phyloP scores from a whole-genome alignment of 345 rosid species.

The Geranium rotundifolium region DNA sequence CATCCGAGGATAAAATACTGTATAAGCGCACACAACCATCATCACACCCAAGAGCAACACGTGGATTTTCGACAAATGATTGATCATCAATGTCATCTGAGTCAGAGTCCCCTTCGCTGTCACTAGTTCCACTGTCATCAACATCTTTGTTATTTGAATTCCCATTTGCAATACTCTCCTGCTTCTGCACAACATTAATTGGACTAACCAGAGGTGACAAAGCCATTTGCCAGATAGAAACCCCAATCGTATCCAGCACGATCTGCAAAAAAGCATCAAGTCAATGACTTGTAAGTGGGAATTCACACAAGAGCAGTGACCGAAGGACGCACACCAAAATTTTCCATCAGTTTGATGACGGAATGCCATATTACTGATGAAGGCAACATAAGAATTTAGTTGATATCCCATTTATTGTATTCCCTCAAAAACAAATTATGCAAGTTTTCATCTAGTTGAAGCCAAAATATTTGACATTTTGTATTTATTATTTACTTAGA shows the following conservation, averaged over 20 bases:
- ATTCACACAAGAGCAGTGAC: neutral
- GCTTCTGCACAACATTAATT: conserved; percentile 17
- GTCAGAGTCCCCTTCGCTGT: conserved; percentile 46
- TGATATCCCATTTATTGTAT: too few relatives aligned
- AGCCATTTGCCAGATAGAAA: conserved; percentile 93
- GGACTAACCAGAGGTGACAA: conserved; percentile 30
- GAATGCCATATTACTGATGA: neutral
- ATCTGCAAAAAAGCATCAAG: conserved; percentile 29
- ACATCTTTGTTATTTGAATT: conserved; percentile 19
- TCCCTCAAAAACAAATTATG: too few relatives aligned
- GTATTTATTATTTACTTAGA: neutral
- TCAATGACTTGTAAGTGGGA: neutral
- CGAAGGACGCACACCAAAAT: neutral
- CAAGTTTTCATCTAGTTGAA: too few relatives aligned
- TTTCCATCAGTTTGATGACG: neutral
- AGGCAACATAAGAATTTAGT: too few relatives aligned
- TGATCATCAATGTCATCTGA: conserved; percentile 27
- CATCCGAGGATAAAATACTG: conserved; percentile 36
- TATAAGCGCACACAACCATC: conserved; percentile 79
- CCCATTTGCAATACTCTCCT: conserved; percentile 42
- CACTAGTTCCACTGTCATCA: conserved; percentile 37
- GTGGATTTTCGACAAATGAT: conserved; percentile 24
- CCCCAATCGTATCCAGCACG: conserved; percentile 63
- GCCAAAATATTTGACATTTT: neutral
- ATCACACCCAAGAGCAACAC: conserved; percentile 65